Evolutionary conservation across 2,329 filamentous ascomycete species (phyloP).

Genomic region (Penicillium italicum): DNA sequence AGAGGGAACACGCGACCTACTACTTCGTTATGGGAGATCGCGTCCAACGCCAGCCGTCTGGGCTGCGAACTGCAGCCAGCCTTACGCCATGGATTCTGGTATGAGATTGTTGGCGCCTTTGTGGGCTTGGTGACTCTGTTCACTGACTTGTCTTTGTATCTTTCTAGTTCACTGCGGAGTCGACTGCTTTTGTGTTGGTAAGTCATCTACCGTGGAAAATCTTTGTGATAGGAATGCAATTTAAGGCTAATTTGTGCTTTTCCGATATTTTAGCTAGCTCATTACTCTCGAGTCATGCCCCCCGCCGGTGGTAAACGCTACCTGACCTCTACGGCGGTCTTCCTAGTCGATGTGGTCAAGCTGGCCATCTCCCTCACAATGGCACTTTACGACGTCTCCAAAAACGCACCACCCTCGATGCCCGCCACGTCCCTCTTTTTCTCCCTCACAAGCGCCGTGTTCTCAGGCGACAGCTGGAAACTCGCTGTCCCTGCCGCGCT

Average conservation of each 20-base stretch:
- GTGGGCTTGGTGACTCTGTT: neutral
- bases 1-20: conserved; percentile 8
- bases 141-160: conserved; percentile 10
- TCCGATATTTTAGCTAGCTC: conserved; percentile 63
- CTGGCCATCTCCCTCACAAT: conserved; percentile 80
- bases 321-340: conserved; percentile 88
- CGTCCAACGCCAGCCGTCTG: conserved; percentile 31
- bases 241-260: conserved; percentile 9
- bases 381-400: conserved; percentile 81
- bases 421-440: conserved; percentile 76
- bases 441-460: conserved; percentile 75
- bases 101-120: conserved; percentile 17
- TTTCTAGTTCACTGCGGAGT: conserved; percentile 43
- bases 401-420: conserved; percentile 70
- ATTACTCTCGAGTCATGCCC: conserved; percentile 95
- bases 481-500: conserved; percentile 81
- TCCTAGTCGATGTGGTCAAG: conserved; percentile 90
- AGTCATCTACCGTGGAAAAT: conserved; percentile 11
- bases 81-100: conserved; percentile 42
- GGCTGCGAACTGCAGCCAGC: conserved; percentile 33
- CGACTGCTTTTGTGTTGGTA: conserved; percentile 45
- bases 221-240: neutral
- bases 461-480: conserved; percentile 91
- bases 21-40: conserved; percentile 32
- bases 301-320: conserved; percentile 77